Conservation (phyloP, 2,329 filamentous ascomycete species). For the Cryphonectria radicalis region DNA sequence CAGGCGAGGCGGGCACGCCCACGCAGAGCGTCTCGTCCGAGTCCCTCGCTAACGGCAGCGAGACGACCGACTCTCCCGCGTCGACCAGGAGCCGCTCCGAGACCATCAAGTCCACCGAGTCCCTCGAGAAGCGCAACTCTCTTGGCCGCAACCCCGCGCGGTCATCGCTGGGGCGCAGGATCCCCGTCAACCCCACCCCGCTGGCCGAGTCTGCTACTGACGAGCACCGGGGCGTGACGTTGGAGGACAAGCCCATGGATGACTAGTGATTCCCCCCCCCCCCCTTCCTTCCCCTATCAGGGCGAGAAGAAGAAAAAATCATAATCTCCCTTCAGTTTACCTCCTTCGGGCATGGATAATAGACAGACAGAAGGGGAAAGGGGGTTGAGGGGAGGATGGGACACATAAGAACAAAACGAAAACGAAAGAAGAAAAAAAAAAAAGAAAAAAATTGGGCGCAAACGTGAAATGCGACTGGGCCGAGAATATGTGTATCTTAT, state of each 20-base stretch:
- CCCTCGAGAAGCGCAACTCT: constrained; percentile 67
- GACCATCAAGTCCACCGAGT: constrained; percentile 32
- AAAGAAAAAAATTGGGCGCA: background rate
- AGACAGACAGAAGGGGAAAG: background rate
- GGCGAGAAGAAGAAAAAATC: background rate
- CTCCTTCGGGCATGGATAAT: background rate
- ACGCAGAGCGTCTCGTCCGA: constrained; percentile 35
- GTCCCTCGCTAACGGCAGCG: constrained; percentile 31
- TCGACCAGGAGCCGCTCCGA: constrained; percentile 28
- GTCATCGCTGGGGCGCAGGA: constrained; percentile 57
- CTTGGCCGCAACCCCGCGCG: constrained; percentile 57
- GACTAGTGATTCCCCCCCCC: constrained; percentile 50
- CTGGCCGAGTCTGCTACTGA: constrained; percentile 37
- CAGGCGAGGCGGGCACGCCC: constrained; percentile 56
- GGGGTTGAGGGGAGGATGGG: background rate
- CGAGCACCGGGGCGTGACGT: constrained; percentile 59
- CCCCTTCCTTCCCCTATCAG: background rate
- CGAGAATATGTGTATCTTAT: constrained; percentile 21
- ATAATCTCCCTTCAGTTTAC: background rate
- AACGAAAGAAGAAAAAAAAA: background rate
- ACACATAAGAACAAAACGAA: background rate
- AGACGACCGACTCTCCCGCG: constrained; percentile 30
- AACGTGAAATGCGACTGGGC: constrained; percentile 23
- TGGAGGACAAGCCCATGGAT: constrained; percentile 80
- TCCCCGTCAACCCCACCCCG: constrained; percentile 42